Percentiles rank a stretch among this genome's conserved stretches.
These are phyloP conservation scores for Microsporum ferrugineum DNA, from an alignment of 2,329 filamentous ascomycete genomes.

Conservation along the genomic window DNA sequence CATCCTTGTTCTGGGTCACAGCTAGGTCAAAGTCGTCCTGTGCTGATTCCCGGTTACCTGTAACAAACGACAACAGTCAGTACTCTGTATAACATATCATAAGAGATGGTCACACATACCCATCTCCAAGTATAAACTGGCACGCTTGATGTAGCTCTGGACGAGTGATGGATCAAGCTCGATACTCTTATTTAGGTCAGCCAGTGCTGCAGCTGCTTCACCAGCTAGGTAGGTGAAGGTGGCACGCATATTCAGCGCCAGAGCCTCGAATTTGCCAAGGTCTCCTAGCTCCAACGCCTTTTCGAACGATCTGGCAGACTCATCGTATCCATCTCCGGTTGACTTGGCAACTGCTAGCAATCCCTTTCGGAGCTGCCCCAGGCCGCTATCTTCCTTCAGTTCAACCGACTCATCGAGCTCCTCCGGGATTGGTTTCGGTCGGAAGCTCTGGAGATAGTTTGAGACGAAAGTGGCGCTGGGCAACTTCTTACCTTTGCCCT, in stretches of 20 bases:
- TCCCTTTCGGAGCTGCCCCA: conserved; percentile 75
- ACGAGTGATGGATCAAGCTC: conserved; percentile 78
- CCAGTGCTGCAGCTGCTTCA: conserved; percentile 69
- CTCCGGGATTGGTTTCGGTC: conserved; percentile 62
- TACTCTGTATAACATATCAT: neutral
- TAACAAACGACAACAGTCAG: conserved; percentile 18
- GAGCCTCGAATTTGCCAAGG: conserved; percentile 70
- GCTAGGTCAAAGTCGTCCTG: conserved; percentile 79
- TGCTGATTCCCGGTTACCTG: conserved; percentile 73
- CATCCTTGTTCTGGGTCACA: conserved; percentile 68
- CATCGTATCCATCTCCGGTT: conserved; percentile 83
- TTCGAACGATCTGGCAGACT: conserved; percentile 75
- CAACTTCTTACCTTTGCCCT: conserved; percentile 68
- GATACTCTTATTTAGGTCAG: conserved; percentile 83
- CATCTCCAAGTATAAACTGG: conserved; percentile 92
- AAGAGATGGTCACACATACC: conserved; percentile 42
- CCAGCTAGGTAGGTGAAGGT: conserved; percentile 91
- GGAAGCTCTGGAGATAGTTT: conserved; percentile 99
- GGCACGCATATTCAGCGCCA: conserved; percentile 91
- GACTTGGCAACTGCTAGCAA: conserved; percentile 70
- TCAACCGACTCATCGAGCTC: conserved; percentile 76
- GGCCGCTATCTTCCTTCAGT: conserved; percentile 63
- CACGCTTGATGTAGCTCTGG: conserved; percentile 97
- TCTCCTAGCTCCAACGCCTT: conserved; percentile 73
- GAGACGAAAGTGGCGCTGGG: conserved; percentile 94